Evolutionary conservation across 371 early-diverging fungal genomes (phyloP).

Genomic region (Vairimorpha necatrix): DNA sequence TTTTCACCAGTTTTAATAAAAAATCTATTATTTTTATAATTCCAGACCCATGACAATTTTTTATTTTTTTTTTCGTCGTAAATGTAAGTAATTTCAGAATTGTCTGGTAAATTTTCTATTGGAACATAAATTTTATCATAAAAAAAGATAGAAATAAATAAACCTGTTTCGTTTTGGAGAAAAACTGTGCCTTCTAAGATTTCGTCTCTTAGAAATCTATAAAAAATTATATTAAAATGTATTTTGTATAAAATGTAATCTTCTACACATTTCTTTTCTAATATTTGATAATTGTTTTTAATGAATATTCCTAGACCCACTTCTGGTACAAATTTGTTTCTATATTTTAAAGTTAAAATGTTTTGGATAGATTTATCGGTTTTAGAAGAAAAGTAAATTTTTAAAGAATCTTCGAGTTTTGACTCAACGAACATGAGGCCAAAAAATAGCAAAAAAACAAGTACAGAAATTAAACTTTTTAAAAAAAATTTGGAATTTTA

Average conservation of each 20-base stretch:
- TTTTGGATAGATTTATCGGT: constrained; percentile 18
- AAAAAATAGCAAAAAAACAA: not conserved
- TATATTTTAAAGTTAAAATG: constrained; percentile 37
- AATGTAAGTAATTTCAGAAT: constrained; percentile 30
- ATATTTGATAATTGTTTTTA: not conserved
- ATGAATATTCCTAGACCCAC: constrained; percentile 36
- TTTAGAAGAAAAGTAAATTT: constrained; percentile 13
- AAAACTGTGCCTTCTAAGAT: constrained; percentile 32
- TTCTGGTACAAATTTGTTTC: constrained; percentile 11
- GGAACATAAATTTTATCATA: constrained; percentile 23
- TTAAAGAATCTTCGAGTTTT: constrained; percentile 41
- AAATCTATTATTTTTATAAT: constrained; percentile 32
- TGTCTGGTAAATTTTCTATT: constrained; percentile 13
- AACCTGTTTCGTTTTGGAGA: constrained; percentile 21
- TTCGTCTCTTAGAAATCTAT: constrained; percentile 46
- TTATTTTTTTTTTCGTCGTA: constrained; percentile 21
- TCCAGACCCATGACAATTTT: constrained; percentile 44
- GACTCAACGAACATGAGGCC: constrained; percentile 28
- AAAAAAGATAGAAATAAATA: constrained; percentile 19
- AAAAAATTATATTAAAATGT: constrained; percentile 41
- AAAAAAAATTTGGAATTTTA: too few relatives aligned
- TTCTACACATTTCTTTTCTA: constrained; percentile 28
- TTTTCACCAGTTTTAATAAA: constrained; percentile 25
- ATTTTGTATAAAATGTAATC: constrained; percentile 32
- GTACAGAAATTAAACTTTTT: not conserved